Evolutionary conservation across 202 grass and related monocot species (phyloP).

Genomic region (Schoenoplectus tabernaemontani): DNA sequence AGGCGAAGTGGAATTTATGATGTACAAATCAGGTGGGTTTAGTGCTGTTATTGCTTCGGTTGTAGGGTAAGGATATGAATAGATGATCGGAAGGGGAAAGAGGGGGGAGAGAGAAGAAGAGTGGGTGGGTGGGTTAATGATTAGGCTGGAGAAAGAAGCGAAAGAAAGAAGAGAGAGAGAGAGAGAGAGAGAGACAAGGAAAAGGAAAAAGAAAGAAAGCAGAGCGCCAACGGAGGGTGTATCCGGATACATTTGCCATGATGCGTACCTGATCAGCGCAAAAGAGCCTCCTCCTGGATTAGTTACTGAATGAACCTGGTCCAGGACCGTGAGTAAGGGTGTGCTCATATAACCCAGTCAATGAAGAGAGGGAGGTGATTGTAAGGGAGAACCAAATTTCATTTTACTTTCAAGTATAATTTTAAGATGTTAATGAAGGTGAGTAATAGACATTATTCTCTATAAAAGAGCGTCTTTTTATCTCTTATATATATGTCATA

Average conservation of each 20-base stretch:
- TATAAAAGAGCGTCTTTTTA: too few species aligned
- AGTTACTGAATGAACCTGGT: neutral
- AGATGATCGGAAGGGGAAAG: neutral
- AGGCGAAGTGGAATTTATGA: neutral
- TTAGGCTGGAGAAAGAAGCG: slow-evolving; percentile 12
- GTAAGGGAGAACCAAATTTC: too few species aligned
- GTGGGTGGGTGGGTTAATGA: slow-evolving; percentile 30
- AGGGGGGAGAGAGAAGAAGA: neutral
- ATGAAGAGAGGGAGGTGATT: too few species aligned
- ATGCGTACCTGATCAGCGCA: neutral
- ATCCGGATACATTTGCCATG: slow-evolving; percentile 57
- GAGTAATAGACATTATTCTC: too few species aligned
- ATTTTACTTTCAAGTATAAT: too few species aligned
- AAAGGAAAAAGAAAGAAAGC: neutral
- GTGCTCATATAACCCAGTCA: too few species aligned
- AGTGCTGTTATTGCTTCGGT: neutral
- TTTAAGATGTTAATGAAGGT: too few species aligned
- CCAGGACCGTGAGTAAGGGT: neutral
- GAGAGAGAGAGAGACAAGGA: neutral
- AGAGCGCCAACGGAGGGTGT: slow-evolving; percentile 44
- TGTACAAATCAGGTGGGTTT: neutral
- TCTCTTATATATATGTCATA: too few species aligned
- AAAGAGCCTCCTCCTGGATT: neutral
- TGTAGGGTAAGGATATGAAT: slow-evolving; percentile 10
- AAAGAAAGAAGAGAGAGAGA: slow-evolving; percentile 9